phyloP scores from a whole-genome alignment of 306 rosid genomes.

The Phaseolus lunatus region DNA sequence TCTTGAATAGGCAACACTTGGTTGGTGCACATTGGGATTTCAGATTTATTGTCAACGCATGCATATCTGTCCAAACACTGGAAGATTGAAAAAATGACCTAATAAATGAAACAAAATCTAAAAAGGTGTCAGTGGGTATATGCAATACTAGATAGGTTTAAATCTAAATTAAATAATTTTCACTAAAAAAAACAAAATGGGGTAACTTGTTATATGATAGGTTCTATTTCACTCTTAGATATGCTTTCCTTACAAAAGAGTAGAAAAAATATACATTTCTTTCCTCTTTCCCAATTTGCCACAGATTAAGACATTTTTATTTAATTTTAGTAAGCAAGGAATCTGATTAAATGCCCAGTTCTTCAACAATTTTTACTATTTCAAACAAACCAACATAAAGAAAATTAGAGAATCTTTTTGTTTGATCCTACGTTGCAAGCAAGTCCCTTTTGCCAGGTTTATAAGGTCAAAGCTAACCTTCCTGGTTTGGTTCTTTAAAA shows the following conservation, averaged over 20 bases:
- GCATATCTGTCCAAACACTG: constrained; percentile 39
- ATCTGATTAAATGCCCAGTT: constrained; percentile 35
- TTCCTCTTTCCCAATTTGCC: constrained; percentile 19
- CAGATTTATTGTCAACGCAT: constrained; percentile 42
- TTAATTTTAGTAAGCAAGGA: constrained; percentile 35
- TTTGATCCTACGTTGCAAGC: constrained; percentile 21
- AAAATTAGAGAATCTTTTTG: constrained; percentile 2
- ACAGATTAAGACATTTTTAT: neutral
- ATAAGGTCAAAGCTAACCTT: constrained; percentile 42
- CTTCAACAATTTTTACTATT: neutral
- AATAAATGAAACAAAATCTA: constrained; percentile 33
- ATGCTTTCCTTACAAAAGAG: constrained; percentile 50
- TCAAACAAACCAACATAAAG: neutral
- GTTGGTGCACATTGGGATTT: constrained; percentile 30
- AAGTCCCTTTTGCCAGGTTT: constrained; percentile 28
- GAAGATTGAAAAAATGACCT: constrained; percentile 16
- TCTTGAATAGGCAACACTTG: constrained; percentile 32
- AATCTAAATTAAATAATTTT: constrained; percentile 14
- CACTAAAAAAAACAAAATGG: neutral
- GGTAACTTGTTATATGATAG: neutral
- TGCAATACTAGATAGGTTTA: neutral
- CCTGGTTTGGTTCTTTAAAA: constrained; percentile 18
- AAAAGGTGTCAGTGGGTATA: neutral
- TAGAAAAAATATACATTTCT: constrained; percentile 48
- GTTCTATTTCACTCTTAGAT: constrained; percentile 23